Evolutionary conservation across 2,329 filamentous ascomycete species (phyloP).

Genomic region (Alternaria burnsii): DNA sequence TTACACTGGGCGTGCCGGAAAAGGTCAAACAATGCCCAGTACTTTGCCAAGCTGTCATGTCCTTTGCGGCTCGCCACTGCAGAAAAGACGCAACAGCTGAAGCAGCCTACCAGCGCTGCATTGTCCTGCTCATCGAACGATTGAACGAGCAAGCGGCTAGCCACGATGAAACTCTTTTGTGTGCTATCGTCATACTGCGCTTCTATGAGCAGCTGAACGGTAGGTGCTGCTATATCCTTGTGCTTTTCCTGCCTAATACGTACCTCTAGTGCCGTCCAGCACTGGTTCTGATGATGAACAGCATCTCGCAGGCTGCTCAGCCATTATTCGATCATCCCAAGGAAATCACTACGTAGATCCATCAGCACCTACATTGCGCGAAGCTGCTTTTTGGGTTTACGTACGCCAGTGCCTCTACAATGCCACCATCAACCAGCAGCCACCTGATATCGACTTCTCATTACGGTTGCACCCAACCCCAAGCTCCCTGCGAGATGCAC

Average conservation of each 20-base stretch:
- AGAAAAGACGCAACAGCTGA: slow-evolving; percentile 31
- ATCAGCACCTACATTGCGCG: slow-evolving; percentile 43
- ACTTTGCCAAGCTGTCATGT: slow-evolving; percentile 40
- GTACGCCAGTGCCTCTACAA: slow-evolving; percentile 46
- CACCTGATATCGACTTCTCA: slow-evolving; percentile 41
- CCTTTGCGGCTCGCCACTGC: slow-evolving; percentile 41
- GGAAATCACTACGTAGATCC: slow-evolving; percentile 40
- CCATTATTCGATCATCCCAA: slow-evolving; percentile 43
- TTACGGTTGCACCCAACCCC: slow-evolving; percentile 36
- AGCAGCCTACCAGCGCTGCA: slow-evolving; percentile 40
- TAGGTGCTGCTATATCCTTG: slow-evolving; percentile 11
- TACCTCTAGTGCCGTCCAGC: slow-evolving; percentile 27
- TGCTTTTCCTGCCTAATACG: slow-evolving; percentile 9
- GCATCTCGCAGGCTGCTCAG: slow-evolving; percentile 42
- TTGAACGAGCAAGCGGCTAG: slow-evolving; percentile 35
- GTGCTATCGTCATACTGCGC: slow-evolving; percentile 44
- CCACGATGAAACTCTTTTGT: slow-evolving; percentile 41
- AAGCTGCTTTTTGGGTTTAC: slow-evolving; percentile 47
- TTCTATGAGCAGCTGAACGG: slow-evolving; percentile 46
- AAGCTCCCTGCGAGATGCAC: slow-evolving; percentile 30
- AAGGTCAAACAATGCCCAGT: slow-evolving; percentile 40
- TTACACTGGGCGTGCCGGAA: slow-evolving; percentile 39
- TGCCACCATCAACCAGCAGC: slow-evolving; percentile 43
- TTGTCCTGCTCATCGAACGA: slow-evolving; percentile 42
- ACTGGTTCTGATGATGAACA: slow-evolving; percentile 42